Base-by-base conservation (phyloP, 768 basidiomycete genomes). In the Psilocybe cyanescens region DNA sequence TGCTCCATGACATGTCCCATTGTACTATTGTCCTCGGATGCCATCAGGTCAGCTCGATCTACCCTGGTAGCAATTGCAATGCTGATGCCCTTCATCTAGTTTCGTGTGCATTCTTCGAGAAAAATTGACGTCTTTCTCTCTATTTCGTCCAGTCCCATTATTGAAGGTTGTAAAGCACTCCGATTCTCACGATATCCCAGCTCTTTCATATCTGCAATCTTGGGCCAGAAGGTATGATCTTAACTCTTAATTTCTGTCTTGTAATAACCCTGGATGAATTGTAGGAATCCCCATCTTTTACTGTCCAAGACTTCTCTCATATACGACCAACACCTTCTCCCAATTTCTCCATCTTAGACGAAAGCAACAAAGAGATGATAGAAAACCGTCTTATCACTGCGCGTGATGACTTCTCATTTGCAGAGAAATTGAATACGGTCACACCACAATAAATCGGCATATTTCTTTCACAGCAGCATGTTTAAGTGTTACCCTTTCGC, bases 231-330 rank as follows among this genome's bases (percentile, higher is more conserved):
- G 64, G 70, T 61, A 63, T 69, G 59, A 44, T 60, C 46, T 17
- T n/a, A 16, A 4, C 19, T 39, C 19, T 11, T 16, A 30, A 8
- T 31, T 48, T 12, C 12, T 45, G 6, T 6, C 16, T 39, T 37
- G 17, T 8, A 24, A 35, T 45, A 2, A 31, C 24, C 24, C 24
- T 12, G 1, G 8, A 35, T 33, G 37, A 45, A 44, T 50, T 24
- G 50, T 48, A 79, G 76, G 47, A 71, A 39, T 77, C 71, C 62
- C 78, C 80, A 19, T 74, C 81, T 57, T 68, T 81, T n/a, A 62
- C 78, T 2, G 85, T 94, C 16, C 90, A 90, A 68, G 94, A 96
- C 65, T 96, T 96, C 70, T 91, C 92, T 17, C 93, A 95, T 72
- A 90, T 95, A 61, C 79, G 87, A 33, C 69, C 82, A 4, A 86